Evolutionary conservation across 2,329 filamentous ascomycete species (phyloP).

Genomic region (Phaeosphaeria sp.): DNA sequence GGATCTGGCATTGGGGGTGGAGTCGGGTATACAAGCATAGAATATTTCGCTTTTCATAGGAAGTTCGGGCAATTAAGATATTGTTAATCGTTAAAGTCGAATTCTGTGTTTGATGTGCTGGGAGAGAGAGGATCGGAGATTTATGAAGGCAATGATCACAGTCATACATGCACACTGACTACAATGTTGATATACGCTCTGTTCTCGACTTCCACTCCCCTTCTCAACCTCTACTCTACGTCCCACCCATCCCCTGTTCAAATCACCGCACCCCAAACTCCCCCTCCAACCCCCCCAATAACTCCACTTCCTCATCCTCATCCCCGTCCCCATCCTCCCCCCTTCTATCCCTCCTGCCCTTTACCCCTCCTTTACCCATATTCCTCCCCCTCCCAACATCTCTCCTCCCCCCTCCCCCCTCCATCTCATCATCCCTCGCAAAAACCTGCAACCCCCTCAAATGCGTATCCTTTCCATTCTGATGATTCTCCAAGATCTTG

Average conservation of each 20-base stretch:
- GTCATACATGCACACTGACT: too few species aligned
- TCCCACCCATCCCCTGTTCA: too few species aligned
- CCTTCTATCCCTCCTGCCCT: constrained; percentile 19
- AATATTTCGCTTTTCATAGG: background rate
- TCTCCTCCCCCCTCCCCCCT: constrained; percentile 7
- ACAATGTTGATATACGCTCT: too few species aligned
- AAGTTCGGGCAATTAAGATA: too few species aligned
- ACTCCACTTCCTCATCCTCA: constrained; percentile 8
- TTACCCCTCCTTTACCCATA: constrained; percentile 20
- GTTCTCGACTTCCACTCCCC: too few species aligned
- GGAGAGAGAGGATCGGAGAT: too few species aligned
- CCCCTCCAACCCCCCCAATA: constrained; percentile 10
- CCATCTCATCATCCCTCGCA: constrained; percentile 52
- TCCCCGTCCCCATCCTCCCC: constrained; percentile 13
- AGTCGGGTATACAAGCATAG: background rate
- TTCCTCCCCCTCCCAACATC: constrained; percentile 10
- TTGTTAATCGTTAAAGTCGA: too few species aligned
- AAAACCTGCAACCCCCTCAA: constrained; percentile 91
- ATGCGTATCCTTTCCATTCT: constrained; percentile 99
- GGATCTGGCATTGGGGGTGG: background rate
- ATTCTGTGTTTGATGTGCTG: too few species aligned
- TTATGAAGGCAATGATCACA: too few species aligned
- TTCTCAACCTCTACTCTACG: too few species aligned
- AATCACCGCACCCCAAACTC: background rate
- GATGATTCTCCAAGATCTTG: constrained; percentile 92